Base-by-base conservation (phyloP, 768 basidiomycete species). In the Suillus spraguei region DNA sequence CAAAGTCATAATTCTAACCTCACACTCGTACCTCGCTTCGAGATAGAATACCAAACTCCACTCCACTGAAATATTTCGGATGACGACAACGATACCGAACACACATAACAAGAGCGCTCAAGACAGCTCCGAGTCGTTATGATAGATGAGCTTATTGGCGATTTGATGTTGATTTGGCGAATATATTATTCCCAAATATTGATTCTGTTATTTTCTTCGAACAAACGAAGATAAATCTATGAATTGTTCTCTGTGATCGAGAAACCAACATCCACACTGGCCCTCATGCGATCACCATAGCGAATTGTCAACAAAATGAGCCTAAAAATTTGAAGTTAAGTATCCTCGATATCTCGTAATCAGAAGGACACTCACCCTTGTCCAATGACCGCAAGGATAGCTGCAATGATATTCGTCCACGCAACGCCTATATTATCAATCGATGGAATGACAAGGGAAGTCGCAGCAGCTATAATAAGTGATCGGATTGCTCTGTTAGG, bases 251-350 rank as follows among this genome's bases (percentile, higher is more conserved):
- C 71, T 9, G 68, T 70, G 1, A 79, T 82, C 2, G 83, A 82
- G 64, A 80, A 86, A 1, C 81, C 84, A 16, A 85, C 72, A 65
- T 87, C 81, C 9, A 82, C 71, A 78, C 80, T 83, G 2, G 77
- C 79, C 58, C 86, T 76, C 74, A 87, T 79, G 63, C 77, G 72
- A 22, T 80, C 80, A 2, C 85, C 86, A 58, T 85, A 84, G 39
- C 69, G 72, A 24, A 88, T 82, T 0, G 80, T 81, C 11, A 76
- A 60, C 73, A 76, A 79, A 5, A 88, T 63, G 2, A 85, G 61
- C 11, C 85, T 87, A 58, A 59, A 35, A 42, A 14, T 39, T 39
- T 6, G 14, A 39, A 28, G 28, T 4, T 28, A 28, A 28, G 28
- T 28, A 28, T 28, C 28, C 28, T 28, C 28, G 28, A 4, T 28